Evolutionary conservation across 176 grass and related monocot genomes (phyloP).

Genomic region (Oryza punctata): DNA sequence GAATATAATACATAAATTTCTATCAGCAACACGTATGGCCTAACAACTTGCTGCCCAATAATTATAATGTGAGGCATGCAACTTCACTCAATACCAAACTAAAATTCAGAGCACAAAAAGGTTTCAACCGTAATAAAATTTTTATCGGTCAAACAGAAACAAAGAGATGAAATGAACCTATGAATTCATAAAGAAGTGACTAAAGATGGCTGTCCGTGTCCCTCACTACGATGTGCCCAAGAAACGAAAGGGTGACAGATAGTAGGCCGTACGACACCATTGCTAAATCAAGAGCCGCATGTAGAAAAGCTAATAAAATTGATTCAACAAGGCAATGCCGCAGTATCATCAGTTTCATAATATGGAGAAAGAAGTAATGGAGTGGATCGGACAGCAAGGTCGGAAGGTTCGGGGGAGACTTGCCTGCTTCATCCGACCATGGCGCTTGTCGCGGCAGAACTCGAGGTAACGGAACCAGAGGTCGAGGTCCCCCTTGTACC

Average conservation of each 20-base stretch:
- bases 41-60: too few species aligned
- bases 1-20: neutral
- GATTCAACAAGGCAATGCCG: neutral
- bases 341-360: neutral
- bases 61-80: too few species aligned
- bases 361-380: neutral
- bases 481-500: conserved; percentile 90
- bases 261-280: too few species aligned
- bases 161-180: neutral
- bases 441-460: conserved; percentile 65
- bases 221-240: neutral
- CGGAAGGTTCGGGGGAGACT: neutral
- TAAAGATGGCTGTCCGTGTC: neutral
- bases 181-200: neutral
- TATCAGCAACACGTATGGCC: neutral
- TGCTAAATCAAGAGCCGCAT: neutral
- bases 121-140: neutral
- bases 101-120: neutral
- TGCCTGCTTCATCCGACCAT: conserved; percentile 94
- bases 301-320: conserved; percentile 13
- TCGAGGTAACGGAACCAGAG: conserved; percentile 92
- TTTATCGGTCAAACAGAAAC: neutral
- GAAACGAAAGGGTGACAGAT: neutral
- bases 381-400: neutral
- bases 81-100: too few species aligned